Conservation (phyloP, 1,139 yeast genomes). For the Yamadazyma friedrichii region DNA sequence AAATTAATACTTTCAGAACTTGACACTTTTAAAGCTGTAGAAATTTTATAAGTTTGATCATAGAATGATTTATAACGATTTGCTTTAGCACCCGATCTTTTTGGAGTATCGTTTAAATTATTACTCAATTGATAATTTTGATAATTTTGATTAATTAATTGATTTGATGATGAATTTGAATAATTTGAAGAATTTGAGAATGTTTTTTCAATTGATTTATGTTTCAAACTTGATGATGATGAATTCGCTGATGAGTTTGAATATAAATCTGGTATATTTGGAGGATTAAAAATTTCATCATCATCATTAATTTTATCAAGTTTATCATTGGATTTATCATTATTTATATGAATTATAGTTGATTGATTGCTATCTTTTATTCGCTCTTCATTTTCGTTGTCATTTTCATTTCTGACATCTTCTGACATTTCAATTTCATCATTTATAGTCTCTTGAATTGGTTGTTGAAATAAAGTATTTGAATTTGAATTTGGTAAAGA, state of each 20-base stretch:
- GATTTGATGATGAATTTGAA: constrained; percentile 13
- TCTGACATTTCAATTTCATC: constrained; percentile 25
- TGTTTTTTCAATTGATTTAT: constrained; percentile 30
- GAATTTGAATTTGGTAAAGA: constrained; percentile 21
- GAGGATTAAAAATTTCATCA: constrained; percentile 24
- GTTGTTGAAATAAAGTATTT: constrained; percentile 29
- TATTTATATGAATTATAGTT: neutral
- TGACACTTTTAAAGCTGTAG: constrained; percentile 44
- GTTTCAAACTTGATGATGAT: constrained; percentile 34
- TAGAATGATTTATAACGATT: constrained; percentile 50
- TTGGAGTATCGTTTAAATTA: constrained; percentile 21
- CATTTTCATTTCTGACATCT: constrained; percentile 2
- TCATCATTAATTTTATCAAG: constrained; percentile 21
- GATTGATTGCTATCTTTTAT: neutral
- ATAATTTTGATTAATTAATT: neutral
- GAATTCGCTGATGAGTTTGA: constrained; percentile 34
- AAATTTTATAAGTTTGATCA: constrained; percentile 45
- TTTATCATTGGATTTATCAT: constrained; percentile 17
- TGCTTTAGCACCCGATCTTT: constrained; percentile 48
- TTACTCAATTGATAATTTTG: constrained; percentile 1
- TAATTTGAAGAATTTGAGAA: constrained; percentile 35
- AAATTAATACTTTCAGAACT: constrained; percentile 44
- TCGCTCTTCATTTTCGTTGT: neutral
- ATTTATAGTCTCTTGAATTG: constrained; percentile 29
- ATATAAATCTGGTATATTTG: constrained; percentile 25